Conservation (phyloP, 1,284 basidiomycete species). For the Cryptococcus maquisensis region DNA sequence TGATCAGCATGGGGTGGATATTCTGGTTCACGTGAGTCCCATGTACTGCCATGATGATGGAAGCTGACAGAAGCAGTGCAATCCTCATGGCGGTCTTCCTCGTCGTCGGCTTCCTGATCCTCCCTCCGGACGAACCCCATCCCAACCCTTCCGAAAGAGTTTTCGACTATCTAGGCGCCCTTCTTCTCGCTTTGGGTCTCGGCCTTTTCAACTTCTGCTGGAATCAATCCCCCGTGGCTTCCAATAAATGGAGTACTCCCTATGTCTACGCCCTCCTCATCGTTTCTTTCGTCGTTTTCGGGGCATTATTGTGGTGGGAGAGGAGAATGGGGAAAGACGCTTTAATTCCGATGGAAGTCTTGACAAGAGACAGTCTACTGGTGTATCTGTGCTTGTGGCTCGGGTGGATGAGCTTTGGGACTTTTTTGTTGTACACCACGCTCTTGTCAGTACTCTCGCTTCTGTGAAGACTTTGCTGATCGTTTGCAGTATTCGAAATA, state of each 20-base stretch:
- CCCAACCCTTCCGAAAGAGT: not conserved
- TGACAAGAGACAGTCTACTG: conserved; percentile 20
- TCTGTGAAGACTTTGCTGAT: not conserved
- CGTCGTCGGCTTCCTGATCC: conserved; percentile 13
- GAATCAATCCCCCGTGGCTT: conserved; percentile 28
- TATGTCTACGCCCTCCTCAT: conserved; percentile 29
- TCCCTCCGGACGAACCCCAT: conserved; percentile 18
- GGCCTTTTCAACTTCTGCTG: conserved; percentile 34
- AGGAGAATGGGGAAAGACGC: conserved; percentile 16
- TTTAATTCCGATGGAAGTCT: conserved; percentile 24
- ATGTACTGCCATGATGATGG: not conserved
- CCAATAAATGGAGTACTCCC: conserved; percentile 13
- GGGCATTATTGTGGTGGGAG: conserved; percentile 27
- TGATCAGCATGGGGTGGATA: conserved; percentile 21
- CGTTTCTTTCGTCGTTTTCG: conserved; percentile 20
- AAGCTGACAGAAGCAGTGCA: conserved; percentile 6
- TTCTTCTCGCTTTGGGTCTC: conserved; percentile 21
- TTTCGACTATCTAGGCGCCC: conserved; percentile 24
- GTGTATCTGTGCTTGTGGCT: conserved; percentile 26
- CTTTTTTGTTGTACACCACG: conserved; percentile 21
- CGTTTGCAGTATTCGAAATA: conserved; percentile 17
- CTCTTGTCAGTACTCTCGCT: conserved; percentile 16
- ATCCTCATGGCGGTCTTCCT: conserved; percentile 20
- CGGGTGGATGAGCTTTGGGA: conserved; percentile 36
- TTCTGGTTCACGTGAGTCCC: conserved; percentile 29